Conservation (phyloP, 768 basidiomycete genomes). For the Trametes maxima region DNA sequence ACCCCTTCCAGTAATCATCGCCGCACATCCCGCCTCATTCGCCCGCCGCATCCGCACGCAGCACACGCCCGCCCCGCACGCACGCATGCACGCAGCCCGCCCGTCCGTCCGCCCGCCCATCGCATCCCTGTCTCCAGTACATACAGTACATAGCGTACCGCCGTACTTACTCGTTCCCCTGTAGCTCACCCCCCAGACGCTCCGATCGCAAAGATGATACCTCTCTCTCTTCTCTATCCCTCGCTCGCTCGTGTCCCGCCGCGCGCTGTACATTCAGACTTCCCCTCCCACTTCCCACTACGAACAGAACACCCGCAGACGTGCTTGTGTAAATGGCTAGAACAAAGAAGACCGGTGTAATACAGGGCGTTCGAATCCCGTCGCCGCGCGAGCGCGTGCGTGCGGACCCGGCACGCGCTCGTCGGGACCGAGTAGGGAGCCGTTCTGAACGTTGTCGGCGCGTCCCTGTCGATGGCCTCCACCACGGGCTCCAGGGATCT, state of each 20-base stretch:
- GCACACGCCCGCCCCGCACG: background rate
- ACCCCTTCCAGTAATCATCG: conserved; percentile 26
- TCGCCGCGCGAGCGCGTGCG: too few relatives aligned
- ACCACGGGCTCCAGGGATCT: too few relatives aligned
- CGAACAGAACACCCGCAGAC: background rate
- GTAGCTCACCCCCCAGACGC: conserved; percentile 27
- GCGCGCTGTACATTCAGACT: conserved; percentile 15
- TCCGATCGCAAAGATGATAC: conserved; percentile 26
- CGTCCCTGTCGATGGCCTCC: too few relatives aligned
- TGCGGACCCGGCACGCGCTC: too few relatives aligned
- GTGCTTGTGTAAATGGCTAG: conserved; percentile 24
- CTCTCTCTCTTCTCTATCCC: conserved; percentile 8
- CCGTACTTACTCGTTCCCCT: conserved; percentile 26
- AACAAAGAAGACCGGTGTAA: conserved; percentile 17
- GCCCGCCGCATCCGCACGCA: conserved; percentile 1
- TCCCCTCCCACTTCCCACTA: background rate
- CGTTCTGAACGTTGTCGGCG: too few relatives aligned
- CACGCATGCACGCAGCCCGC: background rate
- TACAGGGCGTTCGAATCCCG: conserved; percentile 3
- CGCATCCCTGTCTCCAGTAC: conserved; percentile 28
- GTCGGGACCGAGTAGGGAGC: too few relatives aligned
- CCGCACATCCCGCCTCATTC: background rate
- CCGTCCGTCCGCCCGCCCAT: conserved; percentile 9
- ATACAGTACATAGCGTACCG: conserved; percentile 32
- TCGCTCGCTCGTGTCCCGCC: background rate